Evolutionary conservation across 495 filamentous ascomycete species (phyloP).

Genomic region (Neurospora sp.): DNA sequence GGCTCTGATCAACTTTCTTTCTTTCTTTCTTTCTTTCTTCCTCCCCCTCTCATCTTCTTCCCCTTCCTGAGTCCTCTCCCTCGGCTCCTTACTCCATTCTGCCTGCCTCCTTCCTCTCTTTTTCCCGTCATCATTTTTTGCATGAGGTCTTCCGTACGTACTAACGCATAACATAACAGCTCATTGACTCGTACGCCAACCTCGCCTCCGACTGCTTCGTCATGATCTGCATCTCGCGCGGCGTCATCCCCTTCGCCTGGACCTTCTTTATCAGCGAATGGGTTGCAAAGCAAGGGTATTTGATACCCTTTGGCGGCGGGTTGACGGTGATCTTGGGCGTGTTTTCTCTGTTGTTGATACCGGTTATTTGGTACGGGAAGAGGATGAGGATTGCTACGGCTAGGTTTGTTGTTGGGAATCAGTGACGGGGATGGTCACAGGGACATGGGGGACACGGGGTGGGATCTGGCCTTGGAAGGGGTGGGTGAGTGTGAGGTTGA

Average conservation of each 20-base stretch:
- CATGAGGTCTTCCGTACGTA: neutral
- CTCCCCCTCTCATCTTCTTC: neutral
- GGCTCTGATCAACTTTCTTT: neutral
- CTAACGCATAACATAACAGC: conserved; percentile 2
- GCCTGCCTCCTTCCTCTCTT: neutral
- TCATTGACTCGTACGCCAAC: conserved; percentile 23
- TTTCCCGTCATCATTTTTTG: neutral
- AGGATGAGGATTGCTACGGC: conserved; percentile 23
- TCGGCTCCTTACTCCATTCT: neutral
- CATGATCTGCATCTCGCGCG: conserved; percentile 23
- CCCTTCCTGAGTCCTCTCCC: neutral
- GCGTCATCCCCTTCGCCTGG: conserved; percentile 21
- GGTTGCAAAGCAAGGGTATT: conserved; percentile 13
- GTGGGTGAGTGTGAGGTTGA: no score
- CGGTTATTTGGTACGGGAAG: conserved; percentile 17
- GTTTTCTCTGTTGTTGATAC: conserved; percentile 17
- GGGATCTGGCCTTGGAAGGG: neutral
- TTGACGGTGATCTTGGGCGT: conserved; percentile 20
- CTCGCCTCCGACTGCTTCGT: conserved; percentile 25
- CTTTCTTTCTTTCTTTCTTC: no score
- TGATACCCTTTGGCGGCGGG: conserved; percentile 16
- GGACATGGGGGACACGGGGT: neutral
- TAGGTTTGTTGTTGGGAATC: conserved; percentile 17
- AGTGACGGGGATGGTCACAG: neutral
- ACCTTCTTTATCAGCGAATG: conserved; percentile 20